Evolutionary conservation across 257 asterid genomes (phyloP).

Genomic region (Solanum raphanifolium): DNA sequence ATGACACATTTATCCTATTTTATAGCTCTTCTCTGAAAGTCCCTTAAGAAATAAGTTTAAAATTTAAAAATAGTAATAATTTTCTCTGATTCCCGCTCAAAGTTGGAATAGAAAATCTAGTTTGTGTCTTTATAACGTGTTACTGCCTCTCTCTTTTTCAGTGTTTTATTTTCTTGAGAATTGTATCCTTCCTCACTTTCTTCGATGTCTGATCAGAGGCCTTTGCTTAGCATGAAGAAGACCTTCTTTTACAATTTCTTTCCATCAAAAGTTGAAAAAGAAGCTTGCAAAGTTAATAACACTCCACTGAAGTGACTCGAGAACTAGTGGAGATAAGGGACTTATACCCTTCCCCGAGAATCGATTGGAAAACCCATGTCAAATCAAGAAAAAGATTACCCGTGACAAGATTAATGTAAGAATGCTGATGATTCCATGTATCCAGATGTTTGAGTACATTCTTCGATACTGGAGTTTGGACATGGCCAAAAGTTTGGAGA

Average conservation of each 20-base stretch:
- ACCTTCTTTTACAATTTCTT: not conserved
- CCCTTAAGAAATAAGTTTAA: too few relatives aligned
- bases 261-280: not conserved
- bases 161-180: not conserved
- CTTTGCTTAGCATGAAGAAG: not conserved
- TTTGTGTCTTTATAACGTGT: not conserved
- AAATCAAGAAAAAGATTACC: not conserved
- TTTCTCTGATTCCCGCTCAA: not conserved
- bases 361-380: not conserved
- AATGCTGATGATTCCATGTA: not conserved
- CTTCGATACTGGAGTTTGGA: not conserved
- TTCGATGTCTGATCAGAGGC: too few relatives aligned
- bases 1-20: too few relatives aligned
- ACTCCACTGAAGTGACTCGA: not conserved
- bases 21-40: too few relatives aligned
- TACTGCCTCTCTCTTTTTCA: not conserved
- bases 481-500: not conserved
- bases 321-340: not conserved
- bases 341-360: not conserved
- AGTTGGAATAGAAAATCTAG: not conserved
- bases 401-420: fast-evolving
- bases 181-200: not conserved
- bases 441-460: not conserved
- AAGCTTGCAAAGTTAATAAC: not conserved
- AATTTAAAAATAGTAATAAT: too few relatives aligned